These are phyloP conservation scores for Claviceps quebecensis DNA, from an alignment of 2,329 filamentous ascomycete species.

Conservation along the genomic window DNA sequence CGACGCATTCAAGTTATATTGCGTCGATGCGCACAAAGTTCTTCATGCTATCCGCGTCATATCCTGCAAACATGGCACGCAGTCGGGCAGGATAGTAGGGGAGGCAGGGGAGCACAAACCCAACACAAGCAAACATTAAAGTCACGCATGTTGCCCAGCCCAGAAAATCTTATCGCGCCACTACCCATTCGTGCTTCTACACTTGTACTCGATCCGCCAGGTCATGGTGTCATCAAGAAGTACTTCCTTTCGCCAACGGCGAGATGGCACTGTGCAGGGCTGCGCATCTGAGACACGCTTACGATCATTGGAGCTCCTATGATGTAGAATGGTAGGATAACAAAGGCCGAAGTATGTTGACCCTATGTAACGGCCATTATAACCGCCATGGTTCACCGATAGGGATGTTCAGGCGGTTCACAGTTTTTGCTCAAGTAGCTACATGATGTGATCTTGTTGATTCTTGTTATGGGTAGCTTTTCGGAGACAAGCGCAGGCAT, in stretches of 20 bases:
- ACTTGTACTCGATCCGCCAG: slow-evolving; percentile 36
- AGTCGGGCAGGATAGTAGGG: background rate
- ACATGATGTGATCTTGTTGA: background rate
- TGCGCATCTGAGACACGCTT: no score
- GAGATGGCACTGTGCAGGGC: no score
- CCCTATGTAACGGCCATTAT: background rate
- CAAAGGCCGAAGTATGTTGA: slow-evolving; percentile 6
- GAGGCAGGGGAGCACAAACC: background rate
- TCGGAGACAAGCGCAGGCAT: no score
- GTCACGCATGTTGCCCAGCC: slow-evolving; percentile 6
- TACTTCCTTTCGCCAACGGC: no score
- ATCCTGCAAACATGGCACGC: background rate
- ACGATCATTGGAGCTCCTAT: no score
- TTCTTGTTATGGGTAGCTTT: background rate
- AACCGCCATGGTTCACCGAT: background rate
- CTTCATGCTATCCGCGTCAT: background rate
- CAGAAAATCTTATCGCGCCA: slow-evolving; percentile 31
- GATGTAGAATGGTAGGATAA: no score
- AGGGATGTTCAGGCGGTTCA: background rate
- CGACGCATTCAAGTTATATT: background rate
- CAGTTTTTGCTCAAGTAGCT: background rate
- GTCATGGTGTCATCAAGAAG: slow-evolving; percentile 34
- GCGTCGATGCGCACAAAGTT: background rate
- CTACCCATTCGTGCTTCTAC: slow-evolving; percentile 28
- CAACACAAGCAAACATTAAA: background rate